A percentile compares a stretch with the other conserved stretches of the same genome.
Conservation (phyloP, 108 stramenopile genomes). For the Chaetoceros tenuissimus region DNA sequence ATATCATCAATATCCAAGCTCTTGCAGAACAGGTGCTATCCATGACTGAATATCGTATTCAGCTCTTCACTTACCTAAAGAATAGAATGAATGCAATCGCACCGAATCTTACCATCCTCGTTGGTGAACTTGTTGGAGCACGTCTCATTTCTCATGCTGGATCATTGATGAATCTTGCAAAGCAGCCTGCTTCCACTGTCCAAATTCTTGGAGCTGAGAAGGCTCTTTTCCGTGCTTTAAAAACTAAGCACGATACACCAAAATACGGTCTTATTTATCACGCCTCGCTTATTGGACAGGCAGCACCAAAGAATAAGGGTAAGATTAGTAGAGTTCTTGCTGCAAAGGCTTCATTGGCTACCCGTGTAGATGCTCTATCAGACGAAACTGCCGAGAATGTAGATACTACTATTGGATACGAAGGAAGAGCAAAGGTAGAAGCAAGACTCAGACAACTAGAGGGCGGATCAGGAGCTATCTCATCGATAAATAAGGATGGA, state of each 20-base stretch:
- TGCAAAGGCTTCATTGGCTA: conserved; percentile 96
- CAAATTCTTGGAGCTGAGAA: conserved; percentile 99
- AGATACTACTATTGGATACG: conserved; percentile 93
- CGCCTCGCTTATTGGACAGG: conserved; percentile 95
- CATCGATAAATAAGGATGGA: conserved; percentile 61
- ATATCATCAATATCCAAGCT: conserved; percentile 87
- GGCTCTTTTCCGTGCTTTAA: conserved; percentile 98
- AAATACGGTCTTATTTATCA: conserved; percentile 99
- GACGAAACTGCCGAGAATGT: conserved; percentile 78
- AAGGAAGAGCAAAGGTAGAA: conserved; percentile 96
- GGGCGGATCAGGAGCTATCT: conserved; percentile 59
- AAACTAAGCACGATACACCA: conserved; percentile 99
- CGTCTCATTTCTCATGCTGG: conserved; percentile 99
- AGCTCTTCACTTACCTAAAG: conserved; percentile 97
- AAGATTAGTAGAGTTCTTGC: conserved; percentile 98
- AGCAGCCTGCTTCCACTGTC: conserved; percentile 98
- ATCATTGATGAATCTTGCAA: conserved; percentile 97
- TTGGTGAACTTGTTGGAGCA: conserved; percentile 98
- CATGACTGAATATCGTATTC: conserved; percentile 96
- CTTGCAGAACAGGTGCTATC: conserved; percentile 94
- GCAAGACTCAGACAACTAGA: conserved; percentile 94
- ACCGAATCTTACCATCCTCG: conserved; percentile 98
- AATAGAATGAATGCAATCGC: conserved; percentile 99
- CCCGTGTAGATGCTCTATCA: conserved; percentile 98
- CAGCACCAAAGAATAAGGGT: conserved; percentile 98